Percentiles rank a stretch among this genome's conserved stretches.
Evolutionary conservation across 225 moss, liverwort and hornwort genomes (phyloP).

Genomic region (Antitrichia curtipendula): DNA sequence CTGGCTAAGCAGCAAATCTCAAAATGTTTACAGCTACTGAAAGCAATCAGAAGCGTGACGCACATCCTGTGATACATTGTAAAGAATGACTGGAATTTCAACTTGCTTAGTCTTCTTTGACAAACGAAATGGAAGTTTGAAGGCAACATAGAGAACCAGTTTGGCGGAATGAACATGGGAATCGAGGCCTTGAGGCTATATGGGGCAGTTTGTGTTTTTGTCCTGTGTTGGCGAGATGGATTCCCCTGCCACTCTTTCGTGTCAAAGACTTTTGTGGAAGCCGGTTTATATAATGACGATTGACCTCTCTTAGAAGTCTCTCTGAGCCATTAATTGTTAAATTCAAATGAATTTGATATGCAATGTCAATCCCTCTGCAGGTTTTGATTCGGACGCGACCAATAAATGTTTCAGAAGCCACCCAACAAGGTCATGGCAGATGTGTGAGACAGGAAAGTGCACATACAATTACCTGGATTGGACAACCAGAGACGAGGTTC

Average conservation of each 20-base stretch:
- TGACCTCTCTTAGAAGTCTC: not conserved
- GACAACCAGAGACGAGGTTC: constrained; percentile 23
- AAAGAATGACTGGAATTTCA: not conserved
- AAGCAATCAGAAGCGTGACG: not conserved
- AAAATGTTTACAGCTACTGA: not conserved
- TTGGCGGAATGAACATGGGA: not conserved
- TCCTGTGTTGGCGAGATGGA: not conserved
- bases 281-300: not conserved
- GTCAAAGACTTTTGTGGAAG: not conserved
- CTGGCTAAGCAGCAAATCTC: not conserved
- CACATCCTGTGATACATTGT: not conserved
- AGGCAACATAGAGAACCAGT: not conserved
- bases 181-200: not conserved
- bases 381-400: constrained; percentile 83
- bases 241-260: not conserved
- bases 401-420: constrained; percentile 43
- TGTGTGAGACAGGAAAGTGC: constrained; percentile 84
- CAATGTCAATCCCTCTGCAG: constrained; percentile 17
- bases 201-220: not conserved
- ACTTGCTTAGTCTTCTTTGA: not conserved
- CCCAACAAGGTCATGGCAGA: constrained; percentile 50
- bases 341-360: not conserved
- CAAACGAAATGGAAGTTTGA: not conserved
- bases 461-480: constrained; percentile 71
- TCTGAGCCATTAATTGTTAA: not conserved